A percentile compares a stretch with the other conserved stretches of the same genome.
These are phyloP conservation scores for Vanilla planifolia DNA, from an alignment of 106 monocot species.

Conservation along the genomic window DNA sequence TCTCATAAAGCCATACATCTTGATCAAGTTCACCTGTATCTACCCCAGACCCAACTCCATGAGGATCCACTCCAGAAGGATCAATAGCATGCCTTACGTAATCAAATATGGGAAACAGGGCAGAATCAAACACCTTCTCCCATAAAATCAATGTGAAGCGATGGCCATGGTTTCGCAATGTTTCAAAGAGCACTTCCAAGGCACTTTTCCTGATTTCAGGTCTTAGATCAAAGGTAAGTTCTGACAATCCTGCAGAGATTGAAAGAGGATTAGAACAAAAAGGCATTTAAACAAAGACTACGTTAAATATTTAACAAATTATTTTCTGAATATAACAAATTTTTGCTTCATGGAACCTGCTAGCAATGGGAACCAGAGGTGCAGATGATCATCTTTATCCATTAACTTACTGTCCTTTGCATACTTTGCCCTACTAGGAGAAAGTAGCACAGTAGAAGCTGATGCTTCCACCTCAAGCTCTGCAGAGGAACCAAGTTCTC, in stretches of 20 bases:
- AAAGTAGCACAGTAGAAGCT: background rate
- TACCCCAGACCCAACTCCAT: constrained; percentile 37
- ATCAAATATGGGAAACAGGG: constrained; percentile 91
- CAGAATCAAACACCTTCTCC: constrained; percentile 93
- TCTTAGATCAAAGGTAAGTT: constrained; percentile 88
- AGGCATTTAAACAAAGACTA: background rate
- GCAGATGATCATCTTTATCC: constrained; percentile 52
- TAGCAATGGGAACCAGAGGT: constrained; percentile 62
- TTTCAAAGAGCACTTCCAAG: constrained; percentile 85
- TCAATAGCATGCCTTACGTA: constrained; percentile 93
- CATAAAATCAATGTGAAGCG: constrained; percentile 80
- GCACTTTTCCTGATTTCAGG: constrained; percentile 91
- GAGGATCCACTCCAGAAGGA: constrained; percentile 50
- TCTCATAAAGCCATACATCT: constrained; percentile 92
- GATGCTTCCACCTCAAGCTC: background rate
- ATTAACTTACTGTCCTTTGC: constrained; percentile 5
- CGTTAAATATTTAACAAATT: background rate
- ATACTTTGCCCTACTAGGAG: constrained; percentile 5
- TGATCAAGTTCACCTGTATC: constrained; percentile 57
- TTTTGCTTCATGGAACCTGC: constrained; percentile 24
- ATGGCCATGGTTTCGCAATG: constrained; percentile 81
- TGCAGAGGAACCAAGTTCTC: constrained; percentile 57
- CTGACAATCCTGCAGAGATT: constrained; percentile 68
- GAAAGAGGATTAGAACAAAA: background rate
- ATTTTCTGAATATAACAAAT: background rate